A percentile compares a stretch with the other conserved stretches of the same genome.
Evolutionary conservation across 768 basidiomycete species (phyloP).

Genomic region (Lenzites betulinus): DNA sequence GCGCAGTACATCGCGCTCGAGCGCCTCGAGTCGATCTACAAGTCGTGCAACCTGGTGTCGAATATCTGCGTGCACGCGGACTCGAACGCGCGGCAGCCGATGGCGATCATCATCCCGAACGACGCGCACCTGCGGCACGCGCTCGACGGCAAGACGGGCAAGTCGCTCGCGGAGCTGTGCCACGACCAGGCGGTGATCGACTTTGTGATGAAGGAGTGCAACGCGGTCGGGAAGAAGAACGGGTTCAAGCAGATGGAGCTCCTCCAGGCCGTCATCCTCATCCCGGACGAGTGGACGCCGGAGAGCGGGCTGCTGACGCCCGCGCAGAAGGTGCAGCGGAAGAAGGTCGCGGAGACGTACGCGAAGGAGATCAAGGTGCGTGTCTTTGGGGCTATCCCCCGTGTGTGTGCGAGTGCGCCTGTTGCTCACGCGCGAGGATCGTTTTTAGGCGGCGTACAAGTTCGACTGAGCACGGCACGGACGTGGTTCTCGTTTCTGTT

Average conservation of each 20-base stretch:
- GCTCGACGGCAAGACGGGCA: conserved; percentile 41
- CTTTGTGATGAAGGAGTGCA: conserved; percentile 75
- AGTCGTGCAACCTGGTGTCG: conserved; percentile 72
- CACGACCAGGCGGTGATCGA: conserved; percentile 52
- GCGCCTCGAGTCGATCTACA: conserved; percentile 85
- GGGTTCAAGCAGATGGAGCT: conserved; percentile 81
- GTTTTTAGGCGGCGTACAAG: too few relatives aligned
- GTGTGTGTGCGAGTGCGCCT: too few relatives aligned
- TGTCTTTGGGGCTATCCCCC: too few relatives aligned
- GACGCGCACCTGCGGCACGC: conserved; percentile 69
- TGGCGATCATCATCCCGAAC: conserved; percentile 85
- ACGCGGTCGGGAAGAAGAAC: conserved; percentile 79
- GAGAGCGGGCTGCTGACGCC: conserved; percentile 88
- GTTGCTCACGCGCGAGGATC: too few relatives aligned
- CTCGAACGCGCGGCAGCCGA: conserved; percentile 75
- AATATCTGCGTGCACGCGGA: conserved; percentile 87
- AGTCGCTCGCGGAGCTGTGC: conserved; percentile 57
- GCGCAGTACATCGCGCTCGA: conserved; percentile 89
- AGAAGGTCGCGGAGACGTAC: conserved; percentile 67
- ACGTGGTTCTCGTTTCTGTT: too few relatives aligned
- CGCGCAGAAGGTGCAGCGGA: conserved; percentile 88
- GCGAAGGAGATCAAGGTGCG: conserved; percentile 53
- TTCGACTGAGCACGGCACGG: too few relatives aligned
- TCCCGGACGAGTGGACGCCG: conserved; percentile 89
- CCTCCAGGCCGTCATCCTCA: conserved; percentile 75